Conservation (phyloP, 208 protist species). For the Crithidia fasciculata region DNA sequence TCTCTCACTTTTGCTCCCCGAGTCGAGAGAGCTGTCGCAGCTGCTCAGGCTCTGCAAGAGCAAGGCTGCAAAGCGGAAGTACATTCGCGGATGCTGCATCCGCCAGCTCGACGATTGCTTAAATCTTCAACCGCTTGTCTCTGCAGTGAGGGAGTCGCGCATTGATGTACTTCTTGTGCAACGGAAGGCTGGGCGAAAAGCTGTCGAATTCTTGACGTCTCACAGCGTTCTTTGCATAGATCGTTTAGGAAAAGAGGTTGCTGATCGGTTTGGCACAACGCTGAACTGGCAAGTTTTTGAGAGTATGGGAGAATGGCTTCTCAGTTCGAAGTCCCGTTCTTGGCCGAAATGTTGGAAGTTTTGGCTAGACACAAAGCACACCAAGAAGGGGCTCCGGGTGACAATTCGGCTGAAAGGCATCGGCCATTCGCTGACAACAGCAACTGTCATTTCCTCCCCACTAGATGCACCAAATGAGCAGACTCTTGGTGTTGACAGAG, state of each 20-base stretch:
- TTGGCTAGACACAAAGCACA: slow-evolving; percentile 1
- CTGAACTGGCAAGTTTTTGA: slow-evolving; percentile 20
- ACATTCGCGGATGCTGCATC: slow-evolving; percentile 18
- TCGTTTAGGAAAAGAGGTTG: slow-evolving; percentile 4
- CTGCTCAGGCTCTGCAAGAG: slow-evolving; percentile 6
- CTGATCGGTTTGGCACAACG: slow-evolving; percentile 3
- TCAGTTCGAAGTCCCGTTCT: background rate
- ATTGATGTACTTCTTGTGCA: slow-evolving; percentile 21
- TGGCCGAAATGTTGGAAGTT: background rate
- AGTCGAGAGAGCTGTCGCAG: background rate
- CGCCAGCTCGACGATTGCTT: slow-evolving; percentile 11
- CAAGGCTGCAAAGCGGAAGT: slow-evolving; percentile 14
- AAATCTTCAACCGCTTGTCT: background rate
- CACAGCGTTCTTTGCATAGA: slow-evolving; percentile 22
- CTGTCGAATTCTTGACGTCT: background rate
- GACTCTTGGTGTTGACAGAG: background rate
- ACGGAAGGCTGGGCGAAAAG: background rate
- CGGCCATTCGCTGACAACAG: background rate
- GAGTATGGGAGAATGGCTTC: slow-evolving; percentile 18
- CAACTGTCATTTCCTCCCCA: background rate
- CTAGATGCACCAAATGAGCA: background rate
- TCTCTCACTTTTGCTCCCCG: slow-evolving; percentile 1
- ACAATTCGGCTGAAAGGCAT: background rate
- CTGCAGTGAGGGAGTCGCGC: background rate
- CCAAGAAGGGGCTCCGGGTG: background rate